Base-by-base conservation (phyloP, 768 basidiomycete genomes). In the Xerocomellus chrysenteron region DNA sequence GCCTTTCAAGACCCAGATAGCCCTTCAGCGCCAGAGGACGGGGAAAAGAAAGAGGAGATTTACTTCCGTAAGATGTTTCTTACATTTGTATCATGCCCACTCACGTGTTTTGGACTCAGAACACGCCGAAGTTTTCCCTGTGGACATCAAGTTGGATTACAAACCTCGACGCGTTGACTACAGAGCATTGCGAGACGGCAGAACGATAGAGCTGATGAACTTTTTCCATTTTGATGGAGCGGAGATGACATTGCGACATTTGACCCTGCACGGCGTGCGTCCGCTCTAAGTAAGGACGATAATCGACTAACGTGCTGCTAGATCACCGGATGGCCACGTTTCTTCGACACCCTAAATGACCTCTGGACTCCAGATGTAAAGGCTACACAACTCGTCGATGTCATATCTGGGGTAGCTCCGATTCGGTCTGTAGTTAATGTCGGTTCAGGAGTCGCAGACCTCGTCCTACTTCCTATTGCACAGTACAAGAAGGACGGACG, bases 181-280 rank as follows among this genome's bases (percentile, higher is more conserved):
- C 70, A 77, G 85, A 58, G 97, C 95, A 10, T 76, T 99, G 55
- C 82, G 86, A 39, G 89, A 94, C 58, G 97, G 97, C 14, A 85
- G 81, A 71, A 94, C 94, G 0, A 96, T 96, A 57, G 97, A 99
- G 68, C 74, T 99, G 45, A 98, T 99, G 96, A 99, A 99, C 69
- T 98, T 99, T 73, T 99, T 99, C 87, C 95, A 98, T 74, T 99
- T 98, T 62, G 97, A 98, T 64, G 95, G 93, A 1, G 91, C 96
- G 4, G 97, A 98, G 72, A 98, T 99, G 94, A 97, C 94, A 0
- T 73, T 99, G 50, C 81, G 97, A 54, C 94, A 97, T 66, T 88
- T 98, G 60, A 93, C 92, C 17, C 70, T 98, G 33, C 84, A 88
- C 57, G 97, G 97, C 32, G 95, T 98, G 70, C 67, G 92, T 79